Base-by-base conservation (phyloP, 768 basidiomycete genomes). In the Auricularia sp. region DNA sequence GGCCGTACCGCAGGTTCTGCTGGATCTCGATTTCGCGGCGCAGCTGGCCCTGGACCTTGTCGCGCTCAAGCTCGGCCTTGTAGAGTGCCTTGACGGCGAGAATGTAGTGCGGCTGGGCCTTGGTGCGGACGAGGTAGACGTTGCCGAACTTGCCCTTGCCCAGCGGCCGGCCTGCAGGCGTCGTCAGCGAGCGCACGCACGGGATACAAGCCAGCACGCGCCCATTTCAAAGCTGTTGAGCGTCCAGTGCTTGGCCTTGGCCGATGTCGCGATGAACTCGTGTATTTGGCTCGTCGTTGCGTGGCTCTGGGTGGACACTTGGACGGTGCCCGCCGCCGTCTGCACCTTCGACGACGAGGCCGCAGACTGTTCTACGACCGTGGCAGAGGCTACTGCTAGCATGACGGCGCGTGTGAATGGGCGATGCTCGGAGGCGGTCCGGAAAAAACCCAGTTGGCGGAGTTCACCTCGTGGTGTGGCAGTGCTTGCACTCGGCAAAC, bases 101-200 rank as follows among this genome's bases (percentile, higher is more conserved):
- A 72, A 98, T 96, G 79, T 91, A 98, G 66, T 87, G 84, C 1
- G 94, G 93, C 65, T 87, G 83, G 66, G 79, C 74, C 74, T 95
- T 59, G 3, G 34, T 59, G 23, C 34, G 56, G 29, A 96, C 93
- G 88, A 98, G 95, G 80, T 99, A 98, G 33, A 99, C 97, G 2
- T 93, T 90, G 56, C 56, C 56, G 29, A 59, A 59, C 29, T 59
- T 59, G 56, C 56, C 56, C 29, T 59, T 59, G 56, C 56, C 56
- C 16, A 59, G 56, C 56, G 56, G 47, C 2, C 47, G 47, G 21
- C 47, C 47, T 51, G 47, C 47, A 18, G 47, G 6, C 6, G 11
- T 21, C 6, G 16, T 42, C 39, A 51, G 47, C 47, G 7, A 51
- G 10, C 5, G 14, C 21, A 18, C 6, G 47, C 47, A 18, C 21